phyloP scores from a whole-genome alignment of 1,284 basidiomycete genomes.

The Ganoderma multipileum region DNA sequence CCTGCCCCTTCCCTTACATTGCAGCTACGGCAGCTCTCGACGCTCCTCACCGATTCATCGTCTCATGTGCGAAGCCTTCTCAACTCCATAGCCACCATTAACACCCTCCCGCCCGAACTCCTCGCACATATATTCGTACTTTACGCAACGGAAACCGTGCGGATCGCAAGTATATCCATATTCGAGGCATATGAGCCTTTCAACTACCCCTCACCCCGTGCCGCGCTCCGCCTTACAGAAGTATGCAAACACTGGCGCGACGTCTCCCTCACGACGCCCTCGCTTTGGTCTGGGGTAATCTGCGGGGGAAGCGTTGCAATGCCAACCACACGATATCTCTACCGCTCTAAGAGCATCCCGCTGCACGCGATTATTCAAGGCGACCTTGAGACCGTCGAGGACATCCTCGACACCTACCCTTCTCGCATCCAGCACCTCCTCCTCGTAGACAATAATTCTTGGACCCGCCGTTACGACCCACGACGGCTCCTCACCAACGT shows the following conservation, averaged over 20 bases:
- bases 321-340: slow-evolving; percentile 2
- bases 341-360: slow-evolving; percentile 31
- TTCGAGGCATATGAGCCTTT: not conserved
- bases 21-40: slow-evolving; percentile 6
- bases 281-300: slow-evolving; percentile 47
- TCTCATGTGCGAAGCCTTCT: slow-evolving; percentile 10
- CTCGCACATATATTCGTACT: slow-evolving; percentile 61
- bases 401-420: slow-evolving; percentile 12
- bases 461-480: slow-evolving; percentile 14
- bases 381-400: slow-evolving; percentile 9
- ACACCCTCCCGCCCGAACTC: slow-evolving; percentile 61
- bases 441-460: slow-evolving; percentile 5
- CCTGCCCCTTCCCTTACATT: not conserved
- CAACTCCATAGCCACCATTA: slow-evolving; percentile 39
- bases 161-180: not conserved
- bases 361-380: slow-evolving; percentile 34
- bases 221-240: slow-evolving; percentile 56
- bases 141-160: slow-evolving; percentile 45
- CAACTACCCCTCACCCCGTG: slow-evolving; percentile 31
- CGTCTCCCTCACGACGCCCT: slow-evolving; percentile 51
- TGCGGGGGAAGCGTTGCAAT: slow-evolving; percentile 12
- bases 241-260: slow-evolving; percentile 58
- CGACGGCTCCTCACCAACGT: slow-evolving; percentile 10
- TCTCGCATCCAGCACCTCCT: slow-evolving; percentile 18
- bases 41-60: not conserved